Conservation (phyloP, 2,329 filamentous ascomycete genomes). For the Diplodia seriata region DNA sequence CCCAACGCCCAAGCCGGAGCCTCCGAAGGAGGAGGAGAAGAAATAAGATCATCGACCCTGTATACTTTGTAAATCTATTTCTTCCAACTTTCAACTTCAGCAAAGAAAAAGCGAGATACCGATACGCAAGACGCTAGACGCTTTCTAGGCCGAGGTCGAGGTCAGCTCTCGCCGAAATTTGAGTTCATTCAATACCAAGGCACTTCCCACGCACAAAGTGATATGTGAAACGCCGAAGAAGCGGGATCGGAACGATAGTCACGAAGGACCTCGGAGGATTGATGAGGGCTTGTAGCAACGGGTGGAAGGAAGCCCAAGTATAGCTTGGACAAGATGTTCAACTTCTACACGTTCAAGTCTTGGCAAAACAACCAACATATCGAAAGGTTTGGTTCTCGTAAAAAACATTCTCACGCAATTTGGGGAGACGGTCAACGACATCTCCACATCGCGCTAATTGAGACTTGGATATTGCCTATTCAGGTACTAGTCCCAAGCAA, state of each 20-base stretch:
- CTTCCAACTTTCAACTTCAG: slow-evolving; percentile 17
- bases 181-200: neutral
- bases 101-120: slow-evolving; percentile 20
- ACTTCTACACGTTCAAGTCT: neutral
- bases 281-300: neutral
- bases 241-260: neutral
- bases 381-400: neutral
- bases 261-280: neutral
- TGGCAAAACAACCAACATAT: neutral
- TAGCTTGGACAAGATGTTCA: neutral
- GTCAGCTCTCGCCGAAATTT: neutral
- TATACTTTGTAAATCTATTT: slow-evolving; percentile 31
- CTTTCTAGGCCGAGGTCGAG: neutral
- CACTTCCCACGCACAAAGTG: neutral
- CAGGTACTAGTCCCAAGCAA: neutral
- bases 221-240: neutral
- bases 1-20: slow-evolving; percentile 93
- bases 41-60: slow-evolving; percentile 19
- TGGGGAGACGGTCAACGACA: neutral
- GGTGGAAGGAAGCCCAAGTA: neutral
- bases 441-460: neutral
- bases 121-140: slow-evolving; percentile 18
- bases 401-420: neutral
- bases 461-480: neutral
- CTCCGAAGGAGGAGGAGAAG: slow-evolving; percentile 81